Evolutionary conservation across 2,329 filamentous ascomycete genomes (phyloP), one percentile per base, ranked within the genome.

Genomic region (Colletotrichum limetticola): DNA sequence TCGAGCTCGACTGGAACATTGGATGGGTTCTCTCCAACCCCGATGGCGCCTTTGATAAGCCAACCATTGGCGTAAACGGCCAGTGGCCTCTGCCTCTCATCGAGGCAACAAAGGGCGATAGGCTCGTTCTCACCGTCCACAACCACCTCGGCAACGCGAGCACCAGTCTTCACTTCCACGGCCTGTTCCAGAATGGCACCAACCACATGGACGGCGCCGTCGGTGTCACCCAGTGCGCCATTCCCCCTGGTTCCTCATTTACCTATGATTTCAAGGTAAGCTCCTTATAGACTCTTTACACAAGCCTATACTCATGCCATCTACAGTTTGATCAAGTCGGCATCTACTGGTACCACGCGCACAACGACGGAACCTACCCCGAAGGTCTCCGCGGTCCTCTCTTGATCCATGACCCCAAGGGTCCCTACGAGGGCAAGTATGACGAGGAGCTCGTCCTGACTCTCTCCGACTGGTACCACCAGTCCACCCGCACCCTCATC

Each of bases 61-160:
- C 89, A 35, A 86, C 89, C 1, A 90, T 93, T 77, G 91, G 90
- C 12, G 89, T 94, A 78, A 94, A 94, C 77, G 86, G 86, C 14
- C 79, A 89, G 79, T 92, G 91, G 89, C 91, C 92, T 3, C 86
- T 90, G 30, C 92, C 92, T 1, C 78, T 84, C 14, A 88, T 92
- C 57, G 85, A 87, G 66, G 89, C 87, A 8, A 85, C 84, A 66
- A 85, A 86, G 72, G 89, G 89, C 64, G 89, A 91, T 73, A 83
- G 80, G 19, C 75, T 89, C 49, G 79, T 87, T 12, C 81, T 89
- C 56, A 86, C 86, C 75, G 80, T 89, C 72, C 76, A 83, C 66
- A 90, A 90, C 75, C 77, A 80, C 52, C 81, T 90, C 1, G 86
- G 85, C 22, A 89, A 90, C 71, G 83, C 88, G 75, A 85, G 83